These are phyloP conservation scores for Curvularia hawaiiensis DNA, from an alignment of 2,329 filamentous ascomycete species.

Conservation along the genomic window DNA sequence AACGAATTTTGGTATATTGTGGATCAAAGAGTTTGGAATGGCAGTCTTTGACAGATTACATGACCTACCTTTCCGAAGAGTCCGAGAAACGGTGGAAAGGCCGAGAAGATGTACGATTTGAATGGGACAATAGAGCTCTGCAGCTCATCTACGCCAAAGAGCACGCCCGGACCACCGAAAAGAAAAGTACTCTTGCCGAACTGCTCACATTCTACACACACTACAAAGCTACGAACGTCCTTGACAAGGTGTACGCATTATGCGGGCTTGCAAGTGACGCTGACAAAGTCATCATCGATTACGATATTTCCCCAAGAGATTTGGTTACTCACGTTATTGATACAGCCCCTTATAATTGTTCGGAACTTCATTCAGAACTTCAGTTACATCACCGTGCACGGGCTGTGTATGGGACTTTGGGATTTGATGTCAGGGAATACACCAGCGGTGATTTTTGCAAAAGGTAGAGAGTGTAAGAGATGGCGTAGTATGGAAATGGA, in stretches of 20 bases:
- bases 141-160: background rate
- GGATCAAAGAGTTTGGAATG: background rate
- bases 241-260: slow-evolving; percentile 1
- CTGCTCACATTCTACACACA: background rate
- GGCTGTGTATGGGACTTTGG: background rate
- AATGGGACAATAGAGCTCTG: no score
- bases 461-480: background rate
- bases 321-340: background rate
- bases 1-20: background rate
- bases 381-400: background rate
- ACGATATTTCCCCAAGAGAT: background rate
- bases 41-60: background rate
- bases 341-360: no score
- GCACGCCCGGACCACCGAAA: background rate
- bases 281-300: background rate
- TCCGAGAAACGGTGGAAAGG: no score
- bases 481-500: background rate
- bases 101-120: no score
- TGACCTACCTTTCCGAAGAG: no score
- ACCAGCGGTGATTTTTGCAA: no score
- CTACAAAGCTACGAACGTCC: background rate
- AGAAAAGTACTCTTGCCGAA: background rate
- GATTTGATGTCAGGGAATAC: background rate
- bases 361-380: no score
- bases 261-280: background rate